Base-by-base conservation (phyloP, 2,329 filamentous ascomycete genomes). In the Sphaerostilbella broomeana region DNA sequence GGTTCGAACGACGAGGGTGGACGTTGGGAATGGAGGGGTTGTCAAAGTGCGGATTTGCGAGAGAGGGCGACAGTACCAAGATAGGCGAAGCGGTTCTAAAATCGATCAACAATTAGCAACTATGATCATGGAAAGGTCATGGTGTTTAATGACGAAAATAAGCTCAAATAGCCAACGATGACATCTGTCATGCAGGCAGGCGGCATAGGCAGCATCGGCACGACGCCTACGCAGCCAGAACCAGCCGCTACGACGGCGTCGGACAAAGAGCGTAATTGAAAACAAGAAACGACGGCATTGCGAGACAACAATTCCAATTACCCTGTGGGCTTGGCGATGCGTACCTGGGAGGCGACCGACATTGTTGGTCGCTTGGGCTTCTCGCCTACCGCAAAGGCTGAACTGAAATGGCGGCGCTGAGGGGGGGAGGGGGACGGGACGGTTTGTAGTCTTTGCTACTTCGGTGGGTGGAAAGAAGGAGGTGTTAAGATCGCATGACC, bases 31-130 rank as follows among this genome's bases (percentile, higher is more conserved):
- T 49, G 42, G 50, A 45, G 42, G 40, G 45, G 31, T 40, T 30
- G 38, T 27, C 31, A 40, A 34, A 30, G n/a, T 25, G 31, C 32
- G 35, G 29, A 28, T 28, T 40, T 40, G 37, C 30, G 37, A 50
- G 44, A 50, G 45, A n/a, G 51, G 46, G 48, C 47, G 47, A 52
- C 61, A 68, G 60, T 94, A 97, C 92, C 90, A 78, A 98, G 87
- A 74, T 94, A 83, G 79, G 92, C 90, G 79, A 86, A 97, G 63
- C 86, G 82, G 79, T 98, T 98, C 92, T 97, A 54, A 12, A 38
- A 4, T 21, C 25, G n/a, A n/a, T 21, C 19, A 21, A 18, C 26
- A 31, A 33, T 41, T 34, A 42, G 40, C 35, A 42, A 21, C 29
- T n/a, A n/a, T n/a, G n/a, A n/a, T n/a, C n/a, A n/a, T n/a, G n/a